phyloP scores from a whole-genome alignment of 2,329 filamentous ascomycete species.

The Apiospora aurea region DNA sequence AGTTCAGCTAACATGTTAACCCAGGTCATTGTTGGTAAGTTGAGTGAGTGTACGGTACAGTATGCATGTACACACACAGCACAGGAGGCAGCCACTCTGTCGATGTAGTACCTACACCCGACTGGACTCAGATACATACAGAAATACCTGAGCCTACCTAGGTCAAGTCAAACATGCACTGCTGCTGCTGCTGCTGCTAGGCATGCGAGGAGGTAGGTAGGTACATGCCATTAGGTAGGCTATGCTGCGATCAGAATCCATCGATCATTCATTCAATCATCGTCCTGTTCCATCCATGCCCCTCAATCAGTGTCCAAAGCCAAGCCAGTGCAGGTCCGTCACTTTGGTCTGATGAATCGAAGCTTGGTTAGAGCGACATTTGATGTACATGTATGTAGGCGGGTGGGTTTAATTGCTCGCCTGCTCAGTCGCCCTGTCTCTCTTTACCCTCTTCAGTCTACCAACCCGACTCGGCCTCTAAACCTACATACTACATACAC shows the following conservation, averaged over 20 bases:
- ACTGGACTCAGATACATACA: background rate
- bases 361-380: slow-evolving; percentile 8
- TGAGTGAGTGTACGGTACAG: too few species aligned
- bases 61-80: too few species aligned
- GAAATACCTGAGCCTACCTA: background rate
- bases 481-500: background rate
- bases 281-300: background rate
- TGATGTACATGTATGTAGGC: background rate
- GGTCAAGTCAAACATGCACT: background rate
- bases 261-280: background rate
- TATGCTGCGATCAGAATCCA: background rate
- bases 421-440: background rate
- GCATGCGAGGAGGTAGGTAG: too few species aligned
- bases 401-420: slow-evolving; percentile 15
- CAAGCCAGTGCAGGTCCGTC: slow-evolving; percentile 10
- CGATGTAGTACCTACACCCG: too few species aligned
- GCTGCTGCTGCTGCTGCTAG: background rate
- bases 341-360: background rate
- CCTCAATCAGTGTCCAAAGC: background rate
- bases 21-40: too few species aligned
- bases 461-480: background rate
- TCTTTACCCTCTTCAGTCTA: background rate
- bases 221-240: too few species aligned
- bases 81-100: too few species aligned
- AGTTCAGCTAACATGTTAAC: background rate